Evolutionary conservation across 202 grass and related monocot species (phyloP), one percentile per base, ranked within the genome.

Genomic region (Dendrocalamus latiflorus): DNA sequence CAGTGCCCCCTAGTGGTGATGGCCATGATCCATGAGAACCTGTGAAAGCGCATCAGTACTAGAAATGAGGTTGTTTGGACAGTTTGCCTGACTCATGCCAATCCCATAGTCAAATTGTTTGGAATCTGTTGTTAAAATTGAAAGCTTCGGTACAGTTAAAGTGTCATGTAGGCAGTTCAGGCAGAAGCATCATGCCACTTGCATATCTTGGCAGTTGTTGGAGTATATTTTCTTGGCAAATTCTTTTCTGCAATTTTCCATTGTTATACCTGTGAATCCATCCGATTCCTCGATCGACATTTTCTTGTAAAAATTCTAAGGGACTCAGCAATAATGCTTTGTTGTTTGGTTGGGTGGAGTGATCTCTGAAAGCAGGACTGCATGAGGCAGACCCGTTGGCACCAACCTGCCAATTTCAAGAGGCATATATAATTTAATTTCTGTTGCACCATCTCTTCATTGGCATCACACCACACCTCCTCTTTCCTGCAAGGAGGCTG

Each of bases 11-110:
- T 15, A 17, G 60, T 58, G 58, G 58, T 78, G 72, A 89, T 77
- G 88, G 34, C 78, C 88, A 90, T 79, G 79, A 86, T 83, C 83
- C 79, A 11, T 61, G 67, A 86, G 88, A 82, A 68, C 21, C 14
- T 68, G 78, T 72, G 79, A 78, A 86, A 86, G 67, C 24, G 51
- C 67, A 78, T 86, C 68, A 78, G 67, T 58, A 6, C 49, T 45
- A 73, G 37, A 36, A 50, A 42, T 78, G 79, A 78, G 59, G 14
- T 73, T 86, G 83, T 78, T 21, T 53, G 74, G n/a, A n/a, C n/a
- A n/a, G n/a, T n/a, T n/a, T n/a, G n/a, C n/a, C n/a, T n/a, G n/a
- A n/a, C n/a, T n/a, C n/a, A n/a, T n/a, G n/a, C n/a, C n/a, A n/a
- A n/a, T n/a, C n/a, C n/a, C n/a, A n/a, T 17, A 85, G 59, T 69